These are phyloP conservation scores for Meyerozyma guilliermondii DNA, from an alignment of 1,139 yeast genomes.

Conservation along the genomic window DNA sequence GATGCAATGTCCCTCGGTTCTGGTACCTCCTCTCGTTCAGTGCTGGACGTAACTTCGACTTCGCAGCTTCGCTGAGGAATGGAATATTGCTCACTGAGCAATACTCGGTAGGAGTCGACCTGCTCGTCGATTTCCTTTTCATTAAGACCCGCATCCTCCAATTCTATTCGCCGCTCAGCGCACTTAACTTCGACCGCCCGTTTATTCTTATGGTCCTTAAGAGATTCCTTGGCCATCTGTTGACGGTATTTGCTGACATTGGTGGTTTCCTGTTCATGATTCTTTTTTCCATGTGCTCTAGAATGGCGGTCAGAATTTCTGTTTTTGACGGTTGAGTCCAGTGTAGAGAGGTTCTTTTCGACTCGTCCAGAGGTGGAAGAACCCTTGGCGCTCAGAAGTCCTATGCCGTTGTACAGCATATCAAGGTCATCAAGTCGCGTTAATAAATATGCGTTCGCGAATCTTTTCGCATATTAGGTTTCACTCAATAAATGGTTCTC, in stretches of 20 bases:
- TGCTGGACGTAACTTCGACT: too few relatives aligned
- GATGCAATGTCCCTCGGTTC: too few relatives aligned
- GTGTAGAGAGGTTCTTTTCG: constrained; percentile 43
- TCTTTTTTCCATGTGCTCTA: constrained; percentile 13
- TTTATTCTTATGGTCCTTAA: constrained; percentile 41
- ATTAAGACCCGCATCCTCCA: constrained; percentile 46
- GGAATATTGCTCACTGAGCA: not conserved
- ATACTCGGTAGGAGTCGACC: constrained; percentile 10
- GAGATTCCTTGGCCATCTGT: constrained; percentile 18
- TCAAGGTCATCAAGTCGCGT: not conserved
- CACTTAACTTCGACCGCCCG: constrained; percentile 52
- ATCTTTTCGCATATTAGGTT: too few relatives aligned
- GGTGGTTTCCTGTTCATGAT: constrained; percentile 10
- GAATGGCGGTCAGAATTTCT: constrained; percentile 8
- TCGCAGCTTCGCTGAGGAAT: not conserved
- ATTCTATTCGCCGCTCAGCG: constrained; percentile 46
- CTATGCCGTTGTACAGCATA: constrained; percentile 69
- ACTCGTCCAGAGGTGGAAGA: constrained; percentile 71
- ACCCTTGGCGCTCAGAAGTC: constrained; percentile 61
- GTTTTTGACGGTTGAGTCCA: constrained; percentile 15
- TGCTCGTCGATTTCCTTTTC: constrained; percentile 21
- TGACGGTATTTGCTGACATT: too few relatives aligned
- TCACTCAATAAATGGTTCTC: not conserved
- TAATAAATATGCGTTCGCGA: not conserved
- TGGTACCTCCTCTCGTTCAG: too few relatives aligned